Percentiles rank a stretch among this genome's conserved stretches.
These are phyloP conservation scores for Lyophyllum atratum DNA, from an alignment of 768 basidiomycete species.

Conservation along the genomic window DNA sequence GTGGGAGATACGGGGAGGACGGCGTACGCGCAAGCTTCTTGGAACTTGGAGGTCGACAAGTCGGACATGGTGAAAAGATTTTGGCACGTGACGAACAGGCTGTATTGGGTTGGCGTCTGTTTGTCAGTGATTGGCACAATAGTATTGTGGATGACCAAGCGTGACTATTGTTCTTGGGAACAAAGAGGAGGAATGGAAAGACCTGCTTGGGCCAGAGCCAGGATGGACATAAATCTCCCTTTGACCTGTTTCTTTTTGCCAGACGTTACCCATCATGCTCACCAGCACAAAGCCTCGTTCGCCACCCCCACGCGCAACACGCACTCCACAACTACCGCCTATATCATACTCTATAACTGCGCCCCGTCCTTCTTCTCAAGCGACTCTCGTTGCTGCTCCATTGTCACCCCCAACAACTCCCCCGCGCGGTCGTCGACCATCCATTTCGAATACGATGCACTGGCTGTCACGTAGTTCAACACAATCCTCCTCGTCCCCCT, in stretches of 20 bases:
- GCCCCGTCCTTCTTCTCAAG: conserved; percentile 22
- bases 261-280: conserved; percentile 18
- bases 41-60: conserved; percentile 43
- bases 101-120: neutral
- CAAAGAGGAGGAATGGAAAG: conserved; percentile 15
- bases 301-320: conserved; percentile 26
- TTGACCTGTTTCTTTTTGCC: conserved; percentile 9
- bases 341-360: conserved; percentile 24
- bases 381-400: conserved; percentile 23
- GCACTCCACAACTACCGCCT: conserved; percentile 25
- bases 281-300: conserved; percentile 33
- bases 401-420: conserved; percentile 25
- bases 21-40: conserved; percentile 46
- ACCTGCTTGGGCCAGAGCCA: neutral
- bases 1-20: conserved; percentile 53
- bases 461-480: conserved; percentile 49
- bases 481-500: conserved; percentile 31
- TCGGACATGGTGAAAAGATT: conserved; percentile 16
- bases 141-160: conserved; percentile 8
- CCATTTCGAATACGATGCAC: conserved; percentile 48
- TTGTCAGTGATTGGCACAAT: neutral
- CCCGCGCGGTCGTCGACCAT: conserved; percentile 33
- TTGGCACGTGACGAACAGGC: conserved; percentile 5
- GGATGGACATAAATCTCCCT: conserved; percentile 10
- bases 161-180: conserved; percentile 19